Percentiles rank a stretch among this genome's conserved stretches.
Conservation (phyloP, 441 rosid species). For the Populus tomentosa region DNA sequence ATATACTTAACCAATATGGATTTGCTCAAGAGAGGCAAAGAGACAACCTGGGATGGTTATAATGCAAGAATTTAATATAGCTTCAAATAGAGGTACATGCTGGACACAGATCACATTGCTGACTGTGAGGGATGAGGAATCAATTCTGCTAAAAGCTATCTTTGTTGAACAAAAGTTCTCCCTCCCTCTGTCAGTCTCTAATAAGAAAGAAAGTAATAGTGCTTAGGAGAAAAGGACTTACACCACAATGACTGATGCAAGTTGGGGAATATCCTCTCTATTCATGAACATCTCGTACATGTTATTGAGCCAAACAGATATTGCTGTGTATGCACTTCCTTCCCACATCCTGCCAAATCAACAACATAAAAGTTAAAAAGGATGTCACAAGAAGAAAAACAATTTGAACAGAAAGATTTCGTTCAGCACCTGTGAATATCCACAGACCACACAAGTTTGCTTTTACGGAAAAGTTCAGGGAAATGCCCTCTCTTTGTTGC, state of each 20-base stretch:
- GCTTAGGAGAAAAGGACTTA: conserved; percentile 38
- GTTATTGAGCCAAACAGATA: conserved; percentile 79
- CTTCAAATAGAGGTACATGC: not conserved
- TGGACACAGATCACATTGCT: not conserved
- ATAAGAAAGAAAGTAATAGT: not conserved
- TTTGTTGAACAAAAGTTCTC: not conserved
- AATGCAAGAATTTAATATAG: not conserved
- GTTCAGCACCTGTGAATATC: conserved; percentile 75
- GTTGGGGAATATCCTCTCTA: conserved; percentile 77
- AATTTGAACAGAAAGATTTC: conserved; percentile 10
- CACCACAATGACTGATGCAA: conserved; percentile 82
- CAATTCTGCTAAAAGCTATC: not conserved
- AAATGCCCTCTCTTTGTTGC: conserved; percentile 82
- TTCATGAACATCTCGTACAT: conserved; percentile 43
- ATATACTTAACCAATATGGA: not conserved
- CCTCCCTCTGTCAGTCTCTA: not conserved
- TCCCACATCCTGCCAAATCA: conserved; percentile 77
- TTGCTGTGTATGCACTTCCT: conserved; percentile 74
- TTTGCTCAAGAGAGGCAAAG: not conserved
- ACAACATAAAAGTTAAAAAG: conserved; percentile 15
- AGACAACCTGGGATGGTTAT: not conserved
- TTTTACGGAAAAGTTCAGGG: conserved; percentile 82
- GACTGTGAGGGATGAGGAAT: not conserved
- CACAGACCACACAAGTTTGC: conserved; percentile 83
- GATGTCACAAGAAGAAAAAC: conserved; percentile 3